A percentile compares a stretch with the other conserved stretches of the same genome.
Evolutionary conservation across 140 eudicot genomes (phyloP).

Genomic region (Cichorium intybus): DNA sequence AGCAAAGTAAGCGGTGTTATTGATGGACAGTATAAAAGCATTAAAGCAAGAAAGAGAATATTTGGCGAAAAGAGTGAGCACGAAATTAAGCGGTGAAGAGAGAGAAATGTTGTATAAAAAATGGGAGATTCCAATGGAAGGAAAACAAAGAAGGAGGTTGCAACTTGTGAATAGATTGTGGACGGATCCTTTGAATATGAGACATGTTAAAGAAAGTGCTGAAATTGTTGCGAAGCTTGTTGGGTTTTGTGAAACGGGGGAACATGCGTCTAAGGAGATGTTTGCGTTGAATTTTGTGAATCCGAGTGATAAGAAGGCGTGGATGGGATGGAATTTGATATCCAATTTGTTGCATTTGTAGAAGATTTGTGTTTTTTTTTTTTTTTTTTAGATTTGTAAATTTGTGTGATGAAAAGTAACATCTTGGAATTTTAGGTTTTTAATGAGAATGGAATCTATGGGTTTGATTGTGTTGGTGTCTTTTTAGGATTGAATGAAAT

Average conservation of each 20-base stretch:
- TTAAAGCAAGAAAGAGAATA: conserved; percentile 93
- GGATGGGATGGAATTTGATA: conserved; percentile 97
- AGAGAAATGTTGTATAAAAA: conserved; percentile 69
- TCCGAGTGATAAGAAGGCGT: conserved; percentile 67
- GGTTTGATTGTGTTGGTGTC: background rate
- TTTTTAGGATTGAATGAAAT: background rate
- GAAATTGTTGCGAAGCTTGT: conserved; percentile 96
- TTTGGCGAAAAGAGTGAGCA: conserved; percentile 86
- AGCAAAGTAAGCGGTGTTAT: too few species aligned
- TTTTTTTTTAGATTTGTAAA: background rate
- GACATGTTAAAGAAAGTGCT: conserved; percentile 86
- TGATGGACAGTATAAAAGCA: conserved; percentile 64
- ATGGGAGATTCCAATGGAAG: conserved; percentile 89
- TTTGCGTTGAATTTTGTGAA: conserved; percentile 82
- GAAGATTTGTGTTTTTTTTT: background rate
- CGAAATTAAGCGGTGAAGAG: conserved; percentile 70
- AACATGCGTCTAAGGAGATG: conserved; percentile 87
- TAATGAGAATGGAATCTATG: background rate
- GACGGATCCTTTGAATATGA: conserved; percentile 86
- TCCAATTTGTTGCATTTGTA: conserved; percentile 80
- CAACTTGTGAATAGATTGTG: conserved; percentile 82
- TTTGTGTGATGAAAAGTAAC: background rate
- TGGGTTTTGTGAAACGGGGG: conserved; percentile 80
- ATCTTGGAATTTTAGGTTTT: background rate
- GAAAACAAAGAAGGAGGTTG: conserved; percentile 71